phyloP scores from a whole-genome alignment of 148 eudicot species.

The Simmondsia chinensis region DNA sequence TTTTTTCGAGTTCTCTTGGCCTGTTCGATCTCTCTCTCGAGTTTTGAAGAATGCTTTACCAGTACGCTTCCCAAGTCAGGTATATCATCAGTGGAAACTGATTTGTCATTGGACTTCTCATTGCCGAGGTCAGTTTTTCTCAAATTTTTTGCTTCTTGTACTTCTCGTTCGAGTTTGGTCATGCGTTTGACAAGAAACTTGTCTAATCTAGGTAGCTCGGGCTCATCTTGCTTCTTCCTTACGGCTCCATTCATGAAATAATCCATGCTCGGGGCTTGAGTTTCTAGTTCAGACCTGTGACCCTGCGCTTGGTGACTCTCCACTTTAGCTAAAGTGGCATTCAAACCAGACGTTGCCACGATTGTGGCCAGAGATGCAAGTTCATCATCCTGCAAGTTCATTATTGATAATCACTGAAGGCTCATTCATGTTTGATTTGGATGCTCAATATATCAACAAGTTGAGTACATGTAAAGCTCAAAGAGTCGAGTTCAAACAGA shows the following conservation, averaged over 20 bases:
- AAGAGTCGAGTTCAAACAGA: too few relatives aligned
- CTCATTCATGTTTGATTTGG: too few relatives aligned
- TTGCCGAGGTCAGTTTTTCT: conserved; percentile 23
- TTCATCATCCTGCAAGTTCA: too few relatives aligned
- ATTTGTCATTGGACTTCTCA: background rate
- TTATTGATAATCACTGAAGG: too few relatives aligned
- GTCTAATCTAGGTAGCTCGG: conserved; percentile 62
- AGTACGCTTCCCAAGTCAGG: conserved; percentile 38
- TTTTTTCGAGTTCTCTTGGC: conserved; percentile 27
- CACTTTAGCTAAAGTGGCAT: conserved; percentile 67
- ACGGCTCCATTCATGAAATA: conserved; percentile 10
- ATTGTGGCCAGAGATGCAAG: conserved; percentile 89
- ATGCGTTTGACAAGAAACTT: conserved; percentile 67
- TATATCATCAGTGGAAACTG: conserved; percentile 10
- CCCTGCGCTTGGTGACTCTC: conserved; percentile 18
- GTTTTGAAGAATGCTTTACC: conserved; percentile 49
- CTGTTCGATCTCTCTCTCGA: conserved; percentile 55
- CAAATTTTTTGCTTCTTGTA: conserved; percentile 65
- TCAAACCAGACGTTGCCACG: conserved; percentile 89
- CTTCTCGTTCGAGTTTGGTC: conserved; percentile 80
- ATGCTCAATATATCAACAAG: too few relatives aligned
- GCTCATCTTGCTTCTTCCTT: conserved; percentile 28
- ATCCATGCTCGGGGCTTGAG: conserved; percentile 7
- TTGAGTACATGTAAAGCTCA: too few relatives aligned
- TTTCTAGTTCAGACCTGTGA: conserved; percentile 8